phyloP scores from a whole-genome alignment of 768 basidiomycete species.

The Trametes coccinea region DNA sequence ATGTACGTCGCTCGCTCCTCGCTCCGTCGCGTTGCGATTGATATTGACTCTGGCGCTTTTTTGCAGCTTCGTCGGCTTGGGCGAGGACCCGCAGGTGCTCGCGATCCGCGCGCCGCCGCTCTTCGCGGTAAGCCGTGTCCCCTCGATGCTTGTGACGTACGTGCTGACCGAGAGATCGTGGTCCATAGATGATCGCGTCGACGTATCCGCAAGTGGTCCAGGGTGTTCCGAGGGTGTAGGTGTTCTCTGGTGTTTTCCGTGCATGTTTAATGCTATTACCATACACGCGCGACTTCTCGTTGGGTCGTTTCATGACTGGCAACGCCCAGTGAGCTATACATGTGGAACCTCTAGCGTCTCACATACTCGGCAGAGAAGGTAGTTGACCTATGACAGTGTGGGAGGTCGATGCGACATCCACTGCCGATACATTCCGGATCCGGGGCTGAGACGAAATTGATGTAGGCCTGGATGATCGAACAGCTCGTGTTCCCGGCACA shows the following conservation, averaged over 20 bases:
- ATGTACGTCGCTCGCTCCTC: conserved; percentile 48
- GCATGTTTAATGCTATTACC: too few relatives aligned
- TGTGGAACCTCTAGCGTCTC: too few relatives aligned
- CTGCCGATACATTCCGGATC: too few relatives aligned
- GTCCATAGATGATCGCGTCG: conserved; percentile 56
- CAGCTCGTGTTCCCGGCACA: too few relatives aligned
- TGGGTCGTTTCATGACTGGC: too few relatives aligned
- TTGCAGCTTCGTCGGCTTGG: conserved; percentile 75
- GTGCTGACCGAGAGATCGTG: not conserved
- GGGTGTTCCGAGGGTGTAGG: conserved; percentile 47
- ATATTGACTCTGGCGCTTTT: not conserved
- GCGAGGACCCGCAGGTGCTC: conserved; percentile 80
- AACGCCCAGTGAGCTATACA: too few relatives aligned
- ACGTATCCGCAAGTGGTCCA: conserved; percentile 71
- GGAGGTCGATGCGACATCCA: too few relatives aligned
- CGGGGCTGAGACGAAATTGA: too few relatives aligned
- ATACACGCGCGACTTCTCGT: too few relatives aligned
- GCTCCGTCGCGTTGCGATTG: not conserved
- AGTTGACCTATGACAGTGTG: too few relatives aligned
- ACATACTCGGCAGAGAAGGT: too few relatives aligned
- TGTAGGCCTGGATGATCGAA: too few relatives aligned
- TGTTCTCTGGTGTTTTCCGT: not conserved
- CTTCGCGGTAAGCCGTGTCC: conserved; percentile 49
- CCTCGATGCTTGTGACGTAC: not conserved
- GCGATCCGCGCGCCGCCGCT: conserved; percentile 71